These are phyloP conservation scores for Gracilaria vermiculophylla DNA, from an alignment of 23 red algal genomes.

Conservation along the genomic window DNA sequence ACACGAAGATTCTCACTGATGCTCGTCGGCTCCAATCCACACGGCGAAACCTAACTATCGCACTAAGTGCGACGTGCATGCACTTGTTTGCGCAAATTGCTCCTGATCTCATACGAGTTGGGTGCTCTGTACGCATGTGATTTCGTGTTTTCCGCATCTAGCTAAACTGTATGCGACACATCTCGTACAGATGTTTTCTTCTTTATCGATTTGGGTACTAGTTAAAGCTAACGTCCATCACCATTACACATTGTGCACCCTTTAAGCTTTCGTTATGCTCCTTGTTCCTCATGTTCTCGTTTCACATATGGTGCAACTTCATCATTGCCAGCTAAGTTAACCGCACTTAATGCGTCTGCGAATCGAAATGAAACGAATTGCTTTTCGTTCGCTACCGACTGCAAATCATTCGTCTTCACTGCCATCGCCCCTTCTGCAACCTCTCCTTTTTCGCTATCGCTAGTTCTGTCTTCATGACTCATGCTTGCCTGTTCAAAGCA, in stretches of 20 bases:
- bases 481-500: not conserved
- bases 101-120: not conserved
- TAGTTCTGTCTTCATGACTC: not conserved
- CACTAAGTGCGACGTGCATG: not conserved
- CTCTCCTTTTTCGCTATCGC: not conserved
- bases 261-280: not conserved
- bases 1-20: not conserved
- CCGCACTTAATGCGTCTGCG: constrained; percentile 13
- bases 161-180: not conserved
- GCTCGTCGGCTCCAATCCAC: not conserved
- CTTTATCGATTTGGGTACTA: not conserved
- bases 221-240: not conserved
- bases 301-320: not conserved
- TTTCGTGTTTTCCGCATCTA: not conserved
- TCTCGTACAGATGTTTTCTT: not conserved
- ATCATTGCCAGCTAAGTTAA: constrained; percentile 17
- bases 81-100: not conserved
- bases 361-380: not conserved
- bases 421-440: not conserved
- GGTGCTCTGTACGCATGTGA: not conserved
- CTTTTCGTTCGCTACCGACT: not conserved
- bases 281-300: not conserved
- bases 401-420: too few species aligned
- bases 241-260: not conserved
- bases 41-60: too few species aligned